These are phyloP conservation scores for Xylaria sp. DNA, from an alignment of 2,329 filamentous ascomycete species.

Conservation along the genomic window DNA sequence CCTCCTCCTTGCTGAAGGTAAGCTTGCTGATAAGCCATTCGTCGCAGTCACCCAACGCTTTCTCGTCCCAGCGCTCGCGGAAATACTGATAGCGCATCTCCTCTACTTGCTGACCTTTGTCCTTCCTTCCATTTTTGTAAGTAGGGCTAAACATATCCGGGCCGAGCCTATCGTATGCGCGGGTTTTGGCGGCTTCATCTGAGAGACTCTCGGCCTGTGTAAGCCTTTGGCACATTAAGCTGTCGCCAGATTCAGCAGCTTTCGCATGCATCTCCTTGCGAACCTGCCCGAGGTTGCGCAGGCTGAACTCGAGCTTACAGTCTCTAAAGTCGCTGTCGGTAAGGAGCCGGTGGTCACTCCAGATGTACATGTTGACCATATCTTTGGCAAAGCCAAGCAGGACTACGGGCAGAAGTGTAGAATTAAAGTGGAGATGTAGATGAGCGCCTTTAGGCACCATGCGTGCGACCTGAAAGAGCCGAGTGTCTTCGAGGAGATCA, in stretches of 20 bases:
- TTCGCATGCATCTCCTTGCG: conserved; percentile 53
- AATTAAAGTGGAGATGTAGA: conserved; percentile 79
- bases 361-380: conserved; percentile 72
- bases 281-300: conserved; percentile 41
- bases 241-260: background rate
- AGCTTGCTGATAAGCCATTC: conserved; percentile 68
- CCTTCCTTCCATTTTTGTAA: conserved; percentile 28
- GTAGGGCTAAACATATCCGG: conserved; percentile 34
- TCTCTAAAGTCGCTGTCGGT: conserved; percentile 50
- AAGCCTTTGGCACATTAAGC: background rate
- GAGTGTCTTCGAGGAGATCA: conserved; percentile 59
- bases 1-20: conserved; percentile 65
- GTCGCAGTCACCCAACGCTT: conserved; percentile 42
- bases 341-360: conserved; percentile 61
- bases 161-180: conserved; percentile 26
- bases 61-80: conserved; percentile 33
- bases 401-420: conserved; percentile 67
- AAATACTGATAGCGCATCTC: conserved; percentile 40
- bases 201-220: conserved; percentile 2
- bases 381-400: conserved; percentile 61
- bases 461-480: conserved; percentile 61
- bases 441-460: conserved; percentile 74
- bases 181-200: conserved; percentile 6
- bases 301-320: conserved; percentile 67
- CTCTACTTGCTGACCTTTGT: conserved; percentile 22